Percentiles rank a stretch among this genome's conserved stretches.
Evolutionary conservation across 2,329 filamentous ascomycete species (phyloP).

Genomic region (Penicillium sp.): DNA sequence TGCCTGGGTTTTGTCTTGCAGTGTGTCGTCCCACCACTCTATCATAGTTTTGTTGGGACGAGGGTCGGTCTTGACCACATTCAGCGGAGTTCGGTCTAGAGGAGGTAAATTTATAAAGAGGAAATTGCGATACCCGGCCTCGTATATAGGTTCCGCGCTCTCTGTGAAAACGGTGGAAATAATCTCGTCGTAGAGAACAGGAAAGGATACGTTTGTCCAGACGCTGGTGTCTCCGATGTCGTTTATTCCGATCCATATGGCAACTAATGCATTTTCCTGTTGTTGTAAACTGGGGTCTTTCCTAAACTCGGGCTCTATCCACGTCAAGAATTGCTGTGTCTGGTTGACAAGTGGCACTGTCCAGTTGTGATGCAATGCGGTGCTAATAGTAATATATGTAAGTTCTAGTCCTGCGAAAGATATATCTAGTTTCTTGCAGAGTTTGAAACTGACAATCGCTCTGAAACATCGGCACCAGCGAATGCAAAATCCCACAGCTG

Average conservation of each 20-base stretch:
- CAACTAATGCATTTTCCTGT: conserved; percentile 39
- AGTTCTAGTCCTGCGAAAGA: too few species aligned
- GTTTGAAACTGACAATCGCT: conserved; percentile 30
- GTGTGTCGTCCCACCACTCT: conserved; percentile 40
- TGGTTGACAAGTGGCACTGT: conserved; percentile 50
- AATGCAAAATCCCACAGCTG: conserved; percentile 58
- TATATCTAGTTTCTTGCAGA: too few species aligned
- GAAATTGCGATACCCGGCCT: conserved; percentile 43
- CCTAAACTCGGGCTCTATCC: conserved; percentile 41
- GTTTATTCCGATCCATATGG: conserved; percentile 56
- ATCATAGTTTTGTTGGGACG: conserved; percentile 47
- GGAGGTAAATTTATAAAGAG: conserved; percentile 53
- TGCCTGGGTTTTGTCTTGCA: conserved; percentile 29
- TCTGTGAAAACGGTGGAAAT: conserved; percentile 40
- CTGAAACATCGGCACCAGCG: conserved; percentile 50
- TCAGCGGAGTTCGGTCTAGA: conserved; percentile 43
- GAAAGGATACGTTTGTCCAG: conserved; percentile 40
- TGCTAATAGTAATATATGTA: conserved; percentile 24
- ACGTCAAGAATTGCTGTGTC: conserved; percentile 45
- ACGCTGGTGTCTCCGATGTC: conserved; percentile 51
- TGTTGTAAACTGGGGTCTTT: conserved; percentile 25
- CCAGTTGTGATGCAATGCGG: conserved; percentile 50
- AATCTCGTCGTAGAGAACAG: conserved; percentile 43
- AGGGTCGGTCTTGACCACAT: conserved; percentile 27
- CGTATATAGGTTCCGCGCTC: conserved; percentile 36